Base-by-base conservation (phyloP, 2,329 filamentous ascomycete species). In the Keithomyces neogunnii region DNA sequence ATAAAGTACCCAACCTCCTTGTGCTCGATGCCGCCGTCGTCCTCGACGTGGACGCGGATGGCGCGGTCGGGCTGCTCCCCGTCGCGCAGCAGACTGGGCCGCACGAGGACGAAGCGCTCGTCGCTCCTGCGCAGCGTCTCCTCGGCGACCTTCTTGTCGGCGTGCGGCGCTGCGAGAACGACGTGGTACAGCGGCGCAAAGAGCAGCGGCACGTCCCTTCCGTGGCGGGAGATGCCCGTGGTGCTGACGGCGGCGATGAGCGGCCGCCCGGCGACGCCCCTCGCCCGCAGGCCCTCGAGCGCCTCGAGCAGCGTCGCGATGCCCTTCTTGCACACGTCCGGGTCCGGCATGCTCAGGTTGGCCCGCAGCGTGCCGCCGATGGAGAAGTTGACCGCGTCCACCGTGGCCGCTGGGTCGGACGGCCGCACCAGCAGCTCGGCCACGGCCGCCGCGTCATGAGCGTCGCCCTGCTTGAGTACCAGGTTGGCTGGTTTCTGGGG, bases 61-160 rank as follows among this genome's bases (percentile, higher is more conserved):
- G 50, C 42, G 46, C 53, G 45, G 1, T 61, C 56, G 26, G 62
- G 52, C 50, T 53, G 55, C 45, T 53, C 58, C 36, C 57, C 58
- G 43, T 62, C 56, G 3, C 58, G 55, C 43, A 75, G 54, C 32
- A 73, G 45, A 46, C 69, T 72, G 2, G 66, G 66, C 0, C 72
- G 60, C 4, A 73, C 62, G 13, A 73, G 47, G n/a, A 65, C 65
- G 49, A 63, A 72, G n/a, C 56, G 53, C 53, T 71, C 69, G 4
- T 54, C 61, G 45, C 60, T 61, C 2, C 36, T 59, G 0, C 39
- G 47, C 5, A 73, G 44, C 4, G 13, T 40, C 31, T 57, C 46
- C 62, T 80, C 76, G 73, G 77, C 75, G 29, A 59, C 63, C 47
- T 59, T 62, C 64, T 80, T 80, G 55, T 80, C 77, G 8, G 50